phyloP scores from a whole-genome alignment of 148 eudicot genomes.

The Spergularia marina region DNA sequence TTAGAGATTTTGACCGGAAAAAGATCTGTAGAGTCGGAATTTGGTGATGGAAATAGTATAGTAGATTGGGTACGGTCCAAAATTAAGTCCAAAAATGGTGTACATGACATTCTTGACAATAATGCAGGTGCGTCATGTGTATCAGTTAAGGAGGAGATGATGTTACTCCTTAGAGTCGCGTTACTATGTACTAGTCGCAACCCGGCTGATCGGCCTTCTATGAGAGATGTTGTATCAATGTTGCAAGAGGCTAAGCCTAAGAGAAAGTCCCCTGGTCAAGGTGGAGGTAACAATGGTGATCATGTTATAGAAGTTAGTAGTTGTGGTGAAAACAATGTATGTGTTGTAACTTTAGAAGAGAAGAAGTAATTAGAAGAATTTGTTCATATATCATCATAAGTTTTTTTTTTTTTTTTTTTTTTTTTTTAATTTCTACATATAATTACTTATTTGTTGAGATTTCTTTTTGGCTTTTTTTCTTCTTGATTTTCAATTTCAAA shows the following conservation, averaged over 20 bases:
- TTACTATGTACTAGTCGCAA: slow-evolving; percentile 74
- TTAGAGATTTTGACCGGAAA: slow-evolving; percentile 76
- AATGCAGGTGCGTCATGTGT: slow-evolving; percentile 76
- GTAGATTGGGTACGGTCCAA: slow-evolving; percentile 85
- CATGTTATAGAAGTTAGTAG: slow-evolving; percentile 34
- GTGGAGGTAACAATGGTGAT: slow-evolving; percentile 28
- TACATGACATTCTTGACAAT: slow-evolving; percentile 57
- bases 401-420: slow-evolving; percentile 22
- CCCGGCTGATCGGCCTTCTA: slow-evolving; percentile 85
- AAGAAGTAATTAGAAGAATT: slow-evolving; percentile 22
- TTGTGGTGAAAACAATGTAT: slow-evolving; percentile 24
- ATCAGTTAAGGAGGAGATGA: slow-evolving; percentile 82
- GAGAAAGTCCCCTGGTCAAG: slow-evolving; percentile 52
- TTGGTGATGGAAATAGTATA: slow-evolving; percentile 83
- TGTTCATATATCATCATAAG: slow-evolving; percentile 23
- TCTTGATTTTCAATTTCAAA: slow-evolving; percentile 28
- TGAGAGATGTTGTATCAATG: slow-evolving; percentile 98
- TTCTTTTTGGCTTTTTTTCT: neutral
- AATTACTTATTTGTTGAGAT: neutral
- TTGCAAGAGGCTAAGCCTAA: slow-evolving; percentile 87
- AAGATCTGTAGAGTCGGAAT: slow-evolving; percentile 69
- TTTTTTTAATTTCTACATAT: slow-evolving; percentile 24
- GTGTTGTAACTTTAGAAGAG: slow-evolving; percentile 21
- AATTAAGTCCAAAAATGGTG: slow-evolving; percentile 55
- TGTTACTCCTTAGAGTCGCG: slow-evolving; percentile 69